Evolutionary conservation across 1,139 yeast genomes (phyloP), one percentile per base, ranked within the genome.

Genomic region (Candida smagusa): DNA sequence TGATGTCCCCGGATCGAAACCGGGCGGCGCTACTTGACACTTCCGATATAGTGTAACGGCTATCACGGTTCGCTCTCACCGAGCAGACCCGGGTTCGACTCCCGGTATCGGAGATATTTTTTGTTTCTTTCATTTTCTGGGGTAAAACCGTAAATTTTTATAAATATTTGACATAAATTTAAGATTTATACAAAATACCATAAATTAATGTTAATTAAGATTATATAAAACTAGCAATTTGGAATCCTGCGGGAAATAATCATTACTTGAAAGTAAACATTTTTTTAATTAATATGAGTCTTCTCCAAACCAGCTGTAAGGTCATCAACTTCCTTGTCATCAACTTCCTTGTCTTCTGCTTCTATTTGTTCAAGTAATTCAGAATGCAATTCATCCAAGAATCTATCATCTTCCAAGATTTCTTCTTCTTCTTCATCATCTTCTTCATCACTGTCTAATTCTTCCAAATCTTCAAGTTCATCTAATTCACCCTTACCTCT

Each of bases 1-100:
- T 86, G 95, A 87, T 84, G 96, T 86, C 96, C 94, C 81, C 74
- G 94, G 96, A 88, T 88, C 96, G 96, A 88, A 86, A 88, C 96
- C 90, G 74, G 81, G 94, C 92, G 85, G 85, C 94, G 96, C 96
- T 87, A 86, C 9, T 31, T 22, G 24, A 19, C 4, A 12, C n/a
- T n/a, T 35, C 23, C 82, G 82, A 76, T 77, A 71, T 77, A 73
- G 83, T 77, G 82, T 77, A 77, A 76, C 79, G 83, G 84, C 78
- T 77, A 78, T 77, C 83, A 78, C 82, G 80, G 81, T 75, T 72
- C 82, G 79, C 81, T 77, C 75, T 77, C 82, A 77, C 82, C 79
- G 82, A 72, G 81, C 81, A 76, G 69, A 73, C 79, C 83, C 78
- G 83, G 82, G 83, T 77, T 77, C 82, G 81, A 77, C 79, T 77